Evolutionary conservation across 176 grass and related monocot species (phyloP).

Genomic region (Aegilops bicornis): DNA sequence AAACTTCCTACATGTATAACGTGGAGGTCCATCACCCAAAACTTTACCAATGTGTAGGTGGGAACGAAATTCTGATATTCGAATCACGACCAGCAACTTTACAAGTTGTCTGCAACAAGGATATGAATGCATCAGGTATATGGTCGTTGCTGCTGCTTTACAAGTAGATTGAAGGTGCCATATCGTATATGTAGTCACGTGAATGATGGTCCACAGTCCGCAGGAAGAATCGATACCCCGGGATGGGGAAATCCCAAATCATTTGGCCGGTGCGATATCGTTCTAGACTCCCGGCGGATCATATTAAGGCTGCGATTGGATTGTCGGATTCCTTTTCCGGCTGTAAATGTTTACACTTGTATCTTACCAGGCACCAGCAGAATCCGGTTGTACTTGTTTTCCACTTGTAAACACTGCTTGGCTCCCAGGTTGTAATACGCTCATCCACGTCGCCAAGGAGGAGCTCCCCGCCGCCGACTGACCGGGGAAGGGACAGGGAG

Average conservation of each 20-base stretch:
- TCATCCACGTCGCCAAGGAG: too few relatives aligned
- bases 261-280: background rate
- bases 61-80: background rate
- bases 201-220: background rate
- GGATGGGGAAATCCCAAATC: background rate
- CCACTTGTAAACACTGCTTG: too few relatives aligned
- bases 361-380: too few relatives aligned
- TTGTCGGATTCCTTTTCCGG: too few relatives aligned
- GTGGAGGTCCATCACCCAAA: background rate
- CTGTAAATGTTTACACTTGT: too few relatives aligned
- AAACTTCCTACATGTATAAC: background rate
- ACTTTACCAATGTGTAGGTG: background rate
- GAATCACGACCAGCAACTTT: slow-evolving; percentile 11
- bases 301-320: background rate
- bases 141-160: background rate
- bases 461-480: too few relatives aligned
- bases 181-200: background rate
- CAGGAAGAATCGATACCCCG: background rate
- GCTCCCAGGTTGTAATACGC: too few relatives aligned
- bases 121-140: background rate
- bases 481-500: too few relatives aligned
- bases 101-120: background rate
- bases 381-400: too few relatives aligned
- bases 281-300: background rate
- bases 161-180: background rate